These are phyloP conservation scores for Eucalyptus guilfoylei DNA, from an alignment of 345 rosid genomes.

Conservation along the genomic window DNA sequence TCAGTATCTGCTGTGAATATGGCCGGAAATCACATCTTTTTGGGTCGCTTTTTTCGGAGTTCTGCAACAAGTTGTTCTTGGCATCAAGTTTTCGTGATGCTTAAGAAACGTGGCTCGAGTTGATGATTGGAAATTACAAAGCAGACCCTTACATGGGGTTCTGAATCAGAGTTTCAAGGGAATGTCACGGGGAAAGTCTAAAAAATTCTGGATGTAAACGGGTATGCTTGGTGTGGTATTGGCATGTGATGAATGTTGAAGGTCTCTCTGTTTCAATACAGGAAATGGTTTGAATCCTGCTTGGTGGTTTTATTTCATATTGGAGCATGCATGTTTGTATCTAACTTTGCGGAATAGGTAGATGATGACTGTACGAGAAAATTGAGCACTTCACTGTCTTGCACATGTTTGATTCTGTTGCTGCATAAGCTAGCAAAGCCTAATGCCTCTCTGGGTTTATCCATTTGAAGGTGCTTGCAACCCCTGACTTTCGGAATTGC, in stretches of 20 bases:
- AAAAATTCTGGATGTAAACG: neutral
- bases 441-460: neutral
- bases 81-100: neutral
- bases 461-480: slow-evolving; percentile 35
- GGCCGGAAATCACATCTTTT: neutral
- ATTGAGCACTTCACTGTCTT: neutral
- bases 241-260: neutral
- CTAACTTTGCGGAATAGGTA: neutral
- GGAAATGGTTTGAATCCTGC: neutral
- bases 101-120: neutral
- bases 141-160: neutral
- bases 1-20: neutral
- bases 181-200: neutral
- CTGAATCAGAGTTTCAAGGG: neutral
- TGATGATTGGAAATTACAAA: neutral
- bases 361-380: neutral
- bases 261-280: neutral
- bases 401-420: neutral
- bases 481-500: slow-evolving; percentile 58
- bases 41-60: neutral
- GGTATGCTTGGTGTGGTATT: neutral
- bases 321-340: neutral
- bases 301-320: neutral
- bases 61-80: neutral
- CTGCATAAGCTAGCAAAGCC: neutral